A percentile compares a stretch with the other conserved stretches of the same genome.
Evolutionary conservation across 2,329 filamentous ascomycete genomes (phyloP).

Genomic region (Penicillium sp.): DNA sequence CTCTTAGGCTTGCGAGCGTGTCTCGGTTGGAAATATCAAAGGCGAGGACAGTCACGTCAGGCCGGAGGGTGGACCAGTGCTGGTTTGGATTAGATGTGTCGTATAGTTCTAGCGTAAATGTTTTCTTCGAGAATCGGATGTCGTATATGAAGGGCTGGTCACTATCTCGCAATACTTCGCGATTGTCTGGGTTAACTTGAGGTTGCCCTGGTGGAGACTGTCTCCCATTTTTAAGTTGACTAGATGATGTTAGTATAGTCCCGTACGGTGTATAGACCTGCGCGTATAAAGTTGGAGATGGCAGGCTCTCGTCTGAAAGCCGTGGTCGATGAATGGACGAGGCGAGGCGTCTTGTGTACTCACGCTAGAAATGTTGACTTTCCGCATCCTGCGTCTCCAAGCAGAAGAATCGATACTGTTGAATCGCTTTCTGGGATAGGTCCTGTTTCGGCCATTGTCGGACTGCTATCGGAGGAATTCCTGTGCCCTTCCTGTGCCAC

Average conservation of each 20-base stretch:
- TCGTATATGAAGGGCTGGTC: slow-evolving; percentile 60
- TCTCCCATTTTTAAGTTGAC: slow-evolving; percentile 23
- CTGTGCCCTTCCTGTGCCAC: background rate
- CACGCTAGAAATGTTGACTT: slow-evolving; percentile 63
- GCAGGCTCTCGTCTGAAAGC: too few species aligned
- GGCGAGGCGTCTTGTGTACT: slow-evolving; percentile 31
- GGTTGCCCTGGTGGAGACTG: slow-evolving; percentile 10
- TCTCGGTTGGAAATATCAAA: slow-evolving; percentile 55
- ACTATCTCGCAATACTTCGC: slow-evolving; percentile 50
- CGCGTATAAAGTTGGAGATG: background rate
- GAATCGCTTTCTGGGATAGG: slow-evolving; percentile 6
- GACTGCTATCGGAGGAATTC: background rate
- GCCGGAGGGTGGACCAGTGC: slow-evolving; percentile 52
- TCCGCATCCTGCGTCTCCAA: slow-evolving; percentile 58
- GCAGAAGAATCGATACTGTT: slow-evolving; percentile 48
- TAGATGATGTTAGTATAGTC: slow-evolving; percentile 2
- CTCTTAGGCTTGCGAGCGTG: slow-evolving; percentile 48
- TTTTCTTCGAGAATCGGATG: slow-evolving; percentile 54
- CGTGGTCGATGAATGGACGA: background rate
- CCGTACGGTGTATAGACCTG: too few species aligned
- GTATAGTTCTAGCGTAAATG: slow-evolving; percentile 54
- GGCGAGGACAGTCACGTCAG: slow-evolving; percentile 56
- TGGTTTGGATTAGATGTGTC: slow-evolving; percentile 56
- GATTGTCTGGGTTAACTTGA: slow-evolving; percentile 31
- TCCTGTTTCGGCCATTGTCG: slow-evolving; percentile 10